Conservation (phyloP, 495 filamentous ascomycete species). For the Daldinia caldariorum region DNA sequence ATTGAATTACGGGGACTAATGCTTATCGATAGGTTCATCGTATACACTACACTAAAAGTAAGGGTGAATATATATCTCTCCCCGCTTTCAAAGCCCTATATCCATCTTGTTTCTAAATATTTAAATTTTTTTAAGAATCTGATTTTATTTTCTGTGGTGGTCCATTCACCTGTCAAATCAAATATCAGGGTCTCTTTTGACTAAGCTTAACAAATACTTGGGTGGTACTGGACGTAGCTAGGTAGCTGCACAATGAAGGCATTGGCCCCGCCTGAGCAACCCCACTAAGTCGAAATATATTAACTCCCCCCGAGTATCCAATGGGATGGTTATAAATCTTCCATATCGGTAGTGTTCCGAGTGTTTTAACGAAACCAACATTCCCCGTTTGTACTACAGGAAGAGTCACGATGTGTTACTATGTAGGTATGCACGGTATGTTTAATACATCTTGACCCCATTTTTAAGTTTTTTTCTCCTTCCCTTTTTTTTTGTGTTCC, state of each 20-base stretch:
- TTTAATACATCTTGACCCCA: neutral
- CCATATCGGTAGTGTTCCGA: slow-evolving; percentile 21
- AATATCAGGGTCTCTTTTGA: slow-evolving; percentile 28
- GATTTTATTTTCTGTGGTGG: slow-evolving; percentile 10
- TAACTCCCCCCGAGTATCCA: slow-evolving; percentile 18
- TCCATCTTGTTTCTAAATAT: neutral
- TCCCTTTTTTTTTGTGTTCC: too few species aligned
- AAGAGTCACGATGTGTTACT: slow-evolving; percentile 1
- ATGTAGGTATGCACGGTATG: neutral
- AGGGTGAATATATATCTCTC: neutral
- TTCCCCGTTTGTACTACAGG: slow-evolving; percentile 6
- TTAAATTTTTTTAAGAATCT: neutral
- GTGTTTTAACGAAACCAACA: neutral
- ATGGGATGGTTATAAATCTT: slow-evolving; percentile 17
- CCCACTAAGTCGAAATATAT: slow-evolving; percentile 13
- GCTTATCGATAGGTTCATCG: neutral
- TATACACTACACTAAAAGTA: neutral
- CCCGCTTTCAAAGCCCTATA: neutral
- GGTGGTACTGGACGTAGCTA: too few species aligned
- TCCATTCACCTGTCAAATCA: slow-evolving; percentile 26
- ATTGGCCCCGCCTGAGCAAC: slow-evolving; percentile 24
- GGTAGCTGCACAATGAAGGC: slow-evolving; percentile 33
- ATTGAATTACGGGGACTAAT: neutral
- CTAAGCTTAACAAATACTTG: slow-evolving; percentile 15
- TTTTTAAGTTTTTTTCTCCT: neutral